Evolutionary conservation across 139 green algal species (phyloP).

Genomic region (Edaphochlamys debaryana): DNA sequence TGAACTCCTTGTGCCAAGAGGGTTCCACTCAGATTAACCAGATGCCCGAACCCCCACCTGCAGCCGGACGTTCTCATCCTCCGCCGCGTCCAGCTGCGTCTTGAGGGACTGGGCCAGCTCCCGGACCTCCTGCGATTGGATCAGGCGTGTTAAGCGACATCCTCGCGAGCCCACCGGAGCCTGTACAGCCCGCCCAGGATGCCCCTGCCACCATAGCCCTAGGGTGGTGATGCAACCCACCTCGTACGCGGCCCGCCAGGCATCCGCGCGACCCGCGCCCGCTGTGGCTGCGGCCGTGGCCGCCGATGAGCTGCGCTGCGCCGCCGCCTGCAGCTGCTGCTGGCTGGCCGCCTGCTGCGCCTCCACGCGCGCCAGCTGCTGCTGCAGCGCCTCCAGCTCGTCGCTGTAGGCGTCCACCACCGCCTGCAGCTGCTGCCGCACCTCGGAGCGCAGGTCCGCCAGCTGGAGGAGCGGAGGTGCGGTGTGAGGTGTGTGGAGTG

Average conservation of each 20-base stretch:
- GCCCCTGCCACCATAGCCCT: no score
- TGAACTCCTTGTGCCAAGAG: no score
- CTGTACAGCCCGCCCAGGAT: no score
- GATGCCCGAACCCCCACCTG: no score
- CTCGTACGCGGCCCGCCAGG: conserved; percentile 24
- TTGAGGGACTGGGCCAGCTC: conserved; percentile 1
- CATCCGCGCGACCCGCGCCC: conserved; percentile 3
- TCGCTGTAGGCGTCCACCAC: conserved; percentile 43
- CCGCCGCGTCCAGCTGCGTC: background rate
- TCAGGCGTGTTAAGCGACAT: no score
- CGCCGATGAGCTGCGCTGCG: no score
- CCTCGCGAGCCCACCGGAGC: no score
- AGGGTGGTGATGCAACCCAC: no score
- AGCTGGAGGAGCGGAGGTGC: background rate
- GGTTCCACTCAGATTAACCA: no score
- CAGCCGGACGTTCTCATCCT: conserved; percentile 8
- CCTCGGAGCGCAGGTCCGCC: background rate
- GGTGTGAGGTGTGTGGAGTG: background rate
- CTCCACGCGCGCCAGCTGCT: conserved; percentile 20
- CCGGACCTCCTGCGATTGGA: conserved; percentile 20
- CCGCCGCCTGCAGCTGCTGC: no score
- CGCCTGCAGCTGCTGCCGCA: conserved; percentile 27
- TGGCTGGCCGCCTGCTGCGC: background rate
- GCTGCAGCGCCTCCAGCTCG: conserved; percentile 32
- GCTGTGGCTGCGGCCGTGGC: background rate